Base-by-base conservation (phyloP, 139 green algal species). In the Chlorella sp. region DNA sequence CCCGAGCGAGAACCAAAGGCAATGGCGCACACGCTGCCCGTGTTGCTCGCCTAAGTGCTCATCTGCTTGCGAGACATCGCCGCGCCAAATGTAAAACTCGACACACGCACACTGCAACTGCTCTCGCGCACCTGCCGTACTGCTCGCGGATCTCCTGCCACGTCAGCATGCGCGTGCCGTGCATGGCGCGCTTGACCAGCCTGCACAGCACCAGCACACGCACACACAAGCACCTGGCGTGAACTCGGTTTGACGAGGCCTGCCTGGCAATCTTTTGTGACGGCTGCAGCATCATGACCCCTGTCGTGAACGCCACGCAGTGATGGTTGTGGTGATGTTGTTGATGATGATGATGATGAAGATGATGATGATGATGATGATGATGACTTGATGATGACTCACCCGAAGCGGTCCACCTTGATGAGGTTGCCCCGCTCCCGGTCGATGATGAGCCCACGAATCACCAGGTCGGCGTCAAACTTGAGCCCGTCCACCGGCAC, bases 101-200 rank as follows among this genome's bases (percentile, higher is more conserved):
- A n/a, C n/a, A n/a, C n/a, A n/a, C n/a, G n/a, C n/a, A n/a, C n/a
- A 55, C 10, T 55, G 42, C 42, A n/a, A 55, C 42, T 55, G 42
- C 42, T 17, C 51, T 27, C 61, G 29, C 63, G 17, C 63, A 69
- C 63, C 63, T 69, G 31, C 63, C 63, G 63, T 69, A 69, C 63
- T 79, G 72, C 32, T 89, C 71, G 1, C 86, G 82, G 67, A 95
- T 86, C 79, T 96, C 91, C 61, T 83, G 80, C 70, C 80, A 88
- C 59, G 59, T 83, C 72, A 97, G 78, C 92, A 97, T 97, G 68
- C 82, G 82, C 2, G 92, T 97, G 55, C 93, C 93, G 69, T 97
- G 93, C 91, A 97, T 97, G 32, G 89, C 92, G 2, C 93, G 82
- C 84, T 97, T 97, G 6, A 97, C 88, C 31, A 92, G 83, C n/a